phyloP scores from a whole-genome alignment of 257 asterid genomes.

The Capsicum rhomboideum region DNA sequence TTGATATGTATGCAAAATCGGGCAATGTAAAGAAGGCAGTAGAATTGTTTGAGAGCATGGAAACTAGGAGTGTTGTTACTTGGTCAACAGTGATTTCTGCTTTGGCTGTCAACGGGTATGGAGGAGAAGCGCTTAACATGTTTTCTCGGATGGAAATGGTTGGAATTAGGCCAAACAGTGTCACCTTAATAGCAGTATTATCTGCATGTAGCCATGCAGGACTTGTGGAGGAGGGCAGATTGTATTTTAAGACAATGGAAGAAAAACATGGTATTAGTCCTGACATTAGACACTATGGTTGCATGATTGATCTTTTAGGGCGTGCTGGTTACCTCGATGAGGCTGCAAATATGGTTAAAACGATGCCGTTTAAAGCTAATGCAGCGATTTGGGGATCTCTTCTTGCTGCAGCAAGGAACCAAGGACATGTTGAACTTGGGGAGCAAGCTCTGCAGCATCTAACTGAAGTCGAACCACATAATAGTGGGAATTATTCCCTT shows the following conservation, averaged over 20 bases:
- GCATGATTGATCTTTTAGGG: conserved; percentile 10
- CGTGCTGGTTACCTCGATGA: conserved; percentile 7
- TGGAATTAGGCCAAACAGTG: conserved; percentile 2
- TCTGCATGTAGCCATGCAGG: conserved; percentile 12
- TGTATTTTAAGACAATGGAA: conserved; percentile 3
- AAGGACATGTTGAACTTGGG: conserved; percentile 7
- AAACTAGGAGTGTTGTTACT: not conserved
- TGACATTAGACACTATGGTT: conserved; percentile 13
- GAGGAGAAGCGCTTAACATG: conserved; percentile 2
- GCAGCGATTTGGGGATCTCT: conserved; percentile 13
- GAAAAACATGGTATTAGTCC: conserved; percentile 5
- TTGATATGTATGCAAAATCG: conserved; percentile 11
- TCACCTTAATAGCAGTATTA: conserved; percentile 2
- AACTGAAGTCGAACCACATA: conserved; percentile 2
- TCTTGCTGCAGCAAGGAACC: conserved; percentile 13
- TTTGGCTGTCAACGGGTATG: conserved; percentile 8
- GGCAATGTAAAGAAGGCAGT: conserved; percentile 4
- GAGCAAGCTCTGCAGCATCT: conserved; percentile 6
- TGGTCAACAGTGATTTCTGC: conserved; percentile 9
- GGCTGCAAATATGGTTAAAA: not conserved
- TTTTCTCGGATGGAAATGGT: conserved; percentile 7
- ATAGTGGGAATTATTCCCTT: conserved; percentile 16
- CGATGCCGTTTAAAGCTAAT: conserved; percentile 10
- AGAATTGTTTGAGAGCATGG: conserved; percentile 7
- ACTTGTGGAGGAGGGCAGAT: conserved; percentile 1